phyloP scores from a whole-genome alignment of 2,329 filamentous ascomycete species.

The Phoma herbarum region DNA sequence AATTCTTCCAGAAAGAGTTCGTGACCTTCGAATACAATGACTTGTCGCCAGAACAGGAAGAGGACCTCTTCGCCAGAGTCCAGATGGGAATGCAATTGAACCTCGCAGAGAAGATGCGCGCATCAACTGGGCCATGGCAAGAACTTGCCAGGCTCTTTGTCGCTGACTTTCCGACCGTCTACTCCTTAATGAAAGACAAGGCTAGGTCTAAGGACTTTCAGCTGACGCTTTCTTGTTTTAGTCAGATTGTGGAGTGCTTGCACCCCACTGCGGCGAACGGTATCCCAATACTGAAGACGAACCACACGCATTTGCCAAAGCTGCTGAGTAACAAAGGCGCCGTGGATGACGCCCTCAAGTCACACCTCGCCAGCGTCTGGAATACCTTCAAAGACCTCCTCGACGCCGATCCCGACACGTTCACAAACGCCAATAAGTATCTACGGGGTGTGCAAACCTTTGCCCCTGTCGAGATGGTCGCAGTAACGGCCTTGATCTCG shows the following conservation, averaged over 20 bases:
- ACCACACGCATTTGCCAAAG: constrained; percentile 29
- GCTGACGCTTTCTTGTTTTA: constrained; percentile 47
- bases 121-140: constrained; percentile 58
- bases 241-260: constrained; percentile 49
- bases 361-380: constrained; percentile 47
- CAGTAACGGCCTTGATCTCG: constrained; percentile 46
- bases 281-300: constrained; percentile 37
- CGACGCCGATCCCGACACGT: constrained; percentile 36
- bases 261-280: constrained; percentile 37
- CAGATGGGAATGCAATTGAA: constrained; percentile 58
- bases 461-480: constrained; percentile 50
- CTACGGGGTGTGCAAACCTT: constrained; percentile 44
- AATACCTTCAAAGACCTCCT: constrained; percentile 42
- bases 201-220: constrained; percentile 47
- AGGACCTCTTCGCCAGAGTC: constrained; percentile 59
- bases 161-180: constrained; percentile 53
- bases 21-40: constrained; percentile 56
- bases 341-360: constrained; percentile 41
- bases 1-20: constrained; percentile 54
- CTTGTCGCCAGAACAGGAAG: constrained; percentile 54
- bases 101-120: constrained; percentile 58
- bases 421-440: constrained; percentile 40
- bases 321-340: constrained; percentile 39
- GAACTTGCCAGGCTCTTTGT: constrained; percentile 55
- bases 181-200: constrained; percentile 39